Conservation (phyloP, 2,329 filamentous ascomycete species). For the Byssochlamys sp. region DNA sequence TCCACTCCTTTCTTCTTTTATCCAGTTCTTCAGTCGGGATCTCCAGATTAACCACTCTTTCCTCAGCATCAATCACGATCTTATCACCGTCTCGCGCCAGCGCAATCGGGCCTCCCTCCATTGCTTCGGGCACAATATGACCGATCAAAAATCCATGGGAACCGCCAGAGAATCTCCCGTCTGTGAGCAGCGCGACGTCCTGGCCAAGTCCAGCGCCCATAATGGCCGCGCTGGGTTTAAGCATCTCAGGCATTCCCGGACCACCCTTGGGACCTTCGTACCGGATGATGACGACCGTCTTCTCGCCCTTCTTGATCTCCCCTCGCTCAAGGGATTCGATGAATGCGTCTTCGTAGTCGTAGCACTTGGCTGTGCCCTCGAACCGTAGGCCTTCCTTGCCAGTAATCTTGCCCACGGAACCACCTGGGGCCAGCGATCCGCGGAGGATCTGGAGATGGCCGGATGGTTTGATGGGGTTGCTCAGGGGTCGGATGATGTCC, state of each 20-base stretch:
- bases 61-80: background rate
- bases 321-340: conserved; percentile 53
- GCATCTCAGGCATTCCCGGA: conserved; percentile 62
- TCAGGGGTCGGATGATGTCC: background rate
- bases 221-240: conserved; percentile 60
- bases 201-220: conserved; percentile 54
- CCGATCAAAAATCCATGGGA: background rate
- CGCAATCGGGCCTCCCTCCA: background rate
- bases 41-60: background rate
- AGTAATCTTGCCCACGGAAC: conserved; percentile 60
- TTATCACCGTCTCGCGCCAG: background rate
- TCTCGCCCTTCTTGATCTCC: conserved; percentile 59
- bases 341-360: conserved; percentile 56
- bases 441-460: conserved; percentile 60
- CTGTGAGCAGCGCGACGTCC: background rate
- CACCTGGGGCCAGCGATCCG: conserved; percentile 56
- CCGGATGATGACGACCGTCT: conserved; percentile 59
- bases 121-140: background rate
- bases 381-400: conserved; percentile 59
- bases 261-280: conserved; percentile 62
- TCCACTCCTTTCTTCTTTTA: background rate
- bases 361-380: conserved; percentile 55
- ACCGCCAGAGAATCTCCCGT: background rate
- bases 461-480: conserved; percentile 23
- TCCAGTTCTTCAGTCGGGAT: background rate